Evolutionary conservation across 2,329 filamentous ascomycete genomes (phyloP).

Genomic region (Alternaria sp.): DNA sequence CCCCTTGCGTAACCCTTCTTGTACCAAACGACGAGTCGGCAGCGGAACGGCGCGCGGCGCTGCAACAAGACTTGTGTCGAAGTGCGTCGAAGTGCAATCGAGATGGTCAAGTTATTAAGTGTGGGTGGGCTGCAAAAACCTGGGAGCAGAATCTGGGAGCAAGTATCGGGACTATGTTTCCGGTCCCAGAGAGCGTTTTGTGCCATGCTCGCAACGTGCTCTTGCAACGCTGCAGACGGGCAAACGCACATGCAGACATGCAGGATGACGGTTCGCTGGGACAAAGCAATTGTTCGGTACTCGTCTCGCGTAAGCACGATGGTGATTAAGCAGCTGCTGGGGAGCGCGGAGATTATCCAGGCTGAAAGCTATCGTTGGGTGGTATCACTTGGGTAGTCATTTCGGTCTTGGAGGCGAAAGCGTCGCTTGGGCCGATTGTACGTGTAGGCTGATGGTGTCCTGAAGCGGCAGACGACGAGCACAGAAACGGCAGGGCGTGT

Average conservation of each 20-base stretch:
- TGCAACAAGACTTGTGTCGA: conserved; percentile 22
- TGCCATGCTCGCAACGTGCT: conserved; percentile 10
- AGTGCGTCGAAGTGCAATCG: conserved; percentile 18
- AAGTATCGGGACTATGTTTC: conserved; percentile 9
- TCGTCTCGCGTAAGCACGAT: conserved; percentile 34
- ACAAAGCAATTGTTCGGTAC: conserved; percentile 20
- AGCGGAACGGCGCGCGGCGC: conserved; percentile 36
- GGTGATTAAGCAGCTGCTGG: conserved; percentile 19
- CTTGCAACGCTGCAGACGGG: conserved; percentile 13
- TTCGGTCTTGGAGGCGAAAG: conserved; percentile 22
- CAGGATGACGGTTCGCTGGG: conserved; percentile 22
- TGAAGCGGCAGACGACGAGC: conserved; percentile 15
- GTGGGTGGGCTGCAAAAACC: conserved; percentile 14
- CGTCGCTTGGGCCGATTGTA: conserved; percentile 23
- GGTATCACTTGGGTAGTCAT: conserved; percentile 19
- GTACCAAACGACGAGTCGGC: conserved; percentile 18
- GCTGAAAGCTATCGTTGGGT: conserved; percentile 6
- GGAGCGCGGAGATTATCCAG: conserved; percentile 28
- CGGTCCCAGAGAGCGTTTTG: conserved; percentile 3
- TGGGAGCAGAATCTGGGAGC: background rate
- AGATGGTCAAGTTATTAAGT: background rate
- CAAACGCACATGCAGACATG: conserved; percentile 29
- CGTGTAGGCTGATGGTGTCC: conserved; percentile 15
- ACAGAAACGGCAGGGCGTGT: conserved; percentile 18
- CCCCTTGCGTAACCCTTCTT: conserved; percentile 14